phyloP scores from a whole-genome alignment of 805 yeast genomes.

The Metschnikowia cerradonensis region DNA sequence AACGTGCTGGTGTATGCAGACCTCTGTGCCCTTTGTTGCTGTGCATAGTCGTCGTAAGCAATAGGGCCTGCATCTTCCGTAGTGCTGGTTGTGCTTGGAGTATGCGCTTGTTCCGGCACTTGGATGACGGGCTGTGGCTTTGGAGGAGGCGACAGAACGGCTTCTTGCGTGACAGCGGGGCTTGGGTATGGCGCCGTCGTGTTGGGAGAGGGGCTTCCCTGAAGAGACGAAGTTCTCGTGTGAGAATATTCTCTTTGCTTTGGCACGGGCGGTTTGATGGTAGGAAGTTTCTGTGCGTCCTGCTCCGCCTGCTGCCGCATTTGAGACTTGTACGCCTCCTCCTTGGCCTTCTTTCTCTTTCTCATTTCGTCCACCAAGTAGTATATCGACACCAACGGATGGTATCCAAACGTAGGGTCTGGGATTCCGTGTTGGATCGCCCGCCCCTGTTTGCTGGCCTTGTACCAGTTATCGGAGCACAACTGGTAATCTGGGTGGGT shows the following conservation, averaged over 20 bases:
- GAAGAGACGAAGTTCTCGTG: neutral
- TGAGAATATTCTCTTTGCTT: neutral
- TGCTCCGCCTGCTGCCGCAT: slow-evolving; percentile 19
- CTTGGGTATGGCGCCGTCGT: neutral
- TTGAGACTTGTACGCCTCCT: slow-evolving; percentile 37
- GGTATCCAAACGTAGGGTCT: slow-evolving; percentile 84
- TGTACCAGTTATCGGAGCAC: slow-evolving; percentile 62
- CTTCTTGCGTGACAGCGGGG: slow-evolving; percentile 3
- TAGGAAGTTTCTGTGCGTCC: neutral
- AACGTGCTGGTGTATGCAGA: slow-evolving; percentile 23
- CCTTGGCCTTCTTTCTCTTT: slow-evolving; percentile 63
- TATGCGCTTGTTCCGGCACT: slow-evolving; percentile 41
- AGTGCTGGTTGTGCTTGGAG: slow-evolving; percentile 20
- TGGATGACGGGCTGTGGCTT: slow-evolving; percentile 5
- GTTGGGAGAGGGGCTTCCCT: slow-evolving; percentile 1
- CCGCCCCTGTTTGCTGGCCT: slow-evolving; percentile 35
- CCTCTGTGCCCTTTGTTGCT: slow-evolving; percentile 1
- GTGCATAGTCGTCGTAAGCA: neutral
- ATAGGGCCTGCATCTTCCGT: neutral
- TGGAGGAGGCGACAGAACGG: neutral
- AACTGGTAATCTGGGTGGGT: slow-evolving; percentile 61
- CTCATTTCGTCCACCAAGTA: slow-evolving; percentile 81
- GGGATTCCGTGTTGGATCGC: slow-evolving; percentile 27
- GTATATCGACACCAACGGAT: slow-evolving; percentile 85
- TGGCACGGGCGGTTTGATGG: slow-evolving; percentile 1